These are phyloP conservation scores for Yamadazyma atlantica DNA, from an alignment of 1,139 yeast species.

Conservation along the genomic window DNA sequence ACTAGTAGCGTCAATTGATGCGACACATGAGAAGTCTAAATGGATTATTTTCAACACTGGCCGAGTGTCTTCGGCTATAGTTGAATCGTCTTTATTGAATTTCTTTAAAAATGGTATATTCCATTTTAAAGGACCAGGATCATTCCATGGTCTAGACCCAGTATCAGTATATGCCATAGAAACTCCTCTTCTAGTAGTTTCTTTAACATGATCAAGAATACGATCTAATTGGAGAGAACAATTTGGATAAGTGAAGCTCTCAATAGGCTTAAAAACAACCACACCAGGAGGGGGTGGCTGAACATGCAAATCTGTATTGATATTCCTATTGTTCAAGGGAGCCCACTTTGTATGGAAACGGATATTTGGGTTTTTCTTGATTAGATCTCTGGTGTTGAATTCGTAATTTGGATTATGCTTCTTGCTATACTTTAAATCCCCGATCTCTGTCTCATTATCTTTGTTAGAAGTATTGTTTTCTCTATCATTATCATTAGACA, in stretches of 20 bases:
- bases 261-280: slow-evolving; percentile 79
- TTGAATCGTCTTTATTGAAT: slow-evolving; percentile 11
- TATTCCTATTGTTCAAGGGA: slow-evolving; percentile 57
- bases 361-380: slow-evolving; percentile 28
- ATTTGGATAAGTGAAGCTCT: slow-evolving; percentile 80
- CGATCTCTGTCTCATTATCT: slow-evolving; percentile 20
- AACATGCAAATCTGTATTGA: slow-evolving; percentile 60
- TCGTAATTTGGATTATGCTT: slow-evolving; percentile 15
- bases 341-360: slow-evolving; percentile 76
- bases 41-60: slow-evolving; percentile 73
- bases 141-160: slow-evolving; percentile 89
- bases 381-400: slow-evolving; percentile 24
- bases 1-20: slow-evolving; percentile 77
- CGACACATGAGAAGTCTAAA: slow-evolving; percentile 76
- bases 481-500: slow-evolving; percentile 20
- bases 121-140: slow-evolving; percentile 67
- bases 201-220: slow-evolving; percentile 67
- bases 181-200: slow-evolving; percentile 61
- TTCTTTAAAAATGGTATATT: slow-evolving; percentile 28
- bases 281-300: slow-evolving; percentile 90
- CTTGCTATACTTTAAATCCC: slow-evolving; percentile 17
- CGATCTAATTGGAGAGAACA: slow-evolving; percentile 71
- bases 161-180: slow-evolving; percentile 42
- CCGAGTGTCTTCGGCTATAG: slow-evolving; percentile 43
- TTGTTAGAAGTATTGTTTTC: slow-evolving; percentile 2